Evolutionary conservation across 2,329 filamentous ascomycete genomes (phyloP).

Genomic region (Aspergillus hortae): DNA sequence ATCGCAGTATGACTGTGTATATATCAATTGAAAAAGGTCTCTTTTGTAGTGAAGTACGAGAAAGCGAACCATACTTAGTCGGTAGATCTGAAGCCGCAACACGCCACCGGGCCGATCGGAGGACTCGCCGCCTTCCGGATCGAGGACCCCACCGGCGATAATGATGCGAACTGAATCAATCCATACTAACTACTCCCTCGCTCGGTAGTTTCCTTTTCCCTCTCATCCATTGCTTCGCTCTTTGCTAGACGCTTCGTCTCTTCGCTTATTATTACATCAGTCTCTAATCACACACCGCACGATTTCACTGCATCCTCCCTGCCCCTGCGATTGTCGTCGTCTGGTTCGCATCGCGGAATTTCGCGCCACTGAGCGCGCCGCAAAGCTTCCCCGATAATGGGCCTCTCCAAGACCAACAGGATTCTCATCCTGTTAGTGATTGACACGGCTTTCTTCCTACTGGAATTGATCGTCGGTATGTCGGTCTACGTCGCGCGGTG

Average conservation of each 20-base stretch:
- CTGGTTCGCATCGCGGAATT: conserved; percentile 9
- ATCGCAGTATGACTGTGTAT: too few relatives aligned
- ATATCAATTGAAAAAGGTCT: too few relatives aligned
- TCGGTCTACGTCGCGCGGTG: conserved; percentile 1
- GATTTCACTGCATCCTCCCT: not conserved
- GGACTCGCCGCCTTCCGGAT: not conserved
- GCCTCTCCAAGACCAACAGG: conserved; percentile 84
- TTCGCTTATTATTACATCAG: too few relatives aligned
- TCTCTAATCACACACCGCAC: not conserved
- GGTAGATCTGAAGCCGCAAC: not conserved
- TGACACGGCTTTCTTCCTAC: conserved; percentile 81
- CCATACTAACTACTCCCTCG: not conserved
- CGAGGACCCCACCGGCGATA: not conserved
- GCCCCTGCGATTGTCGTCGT: conserved; percentile 1
- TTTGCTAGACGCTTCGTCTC: not conserved
- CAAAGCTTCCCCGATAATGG: conserved; percentile 53
- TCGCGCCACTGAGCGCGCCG: conserved; percentile 23
- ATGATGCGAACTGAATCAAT: not conserved
- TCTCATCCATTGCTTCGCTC: not conserved
- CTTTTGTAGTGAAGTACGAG: too few relatives aligned
- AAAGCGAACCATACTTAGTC: not conserved
- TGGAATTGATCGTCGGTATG: conserved; percentile 74
- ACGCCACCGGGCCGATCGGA: conserved; percentile 5
- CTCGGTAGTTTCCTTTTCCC: not conserved
- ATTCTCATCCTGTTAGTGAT: conserved; percentile 92